Percentiles rank a stretch among this genome's conserved stretches.
phyloP scores from a whole-genome alignment of 495 filamentous ascomycete genomes.

The Rostrohypoxylon terebratum region DNA sequence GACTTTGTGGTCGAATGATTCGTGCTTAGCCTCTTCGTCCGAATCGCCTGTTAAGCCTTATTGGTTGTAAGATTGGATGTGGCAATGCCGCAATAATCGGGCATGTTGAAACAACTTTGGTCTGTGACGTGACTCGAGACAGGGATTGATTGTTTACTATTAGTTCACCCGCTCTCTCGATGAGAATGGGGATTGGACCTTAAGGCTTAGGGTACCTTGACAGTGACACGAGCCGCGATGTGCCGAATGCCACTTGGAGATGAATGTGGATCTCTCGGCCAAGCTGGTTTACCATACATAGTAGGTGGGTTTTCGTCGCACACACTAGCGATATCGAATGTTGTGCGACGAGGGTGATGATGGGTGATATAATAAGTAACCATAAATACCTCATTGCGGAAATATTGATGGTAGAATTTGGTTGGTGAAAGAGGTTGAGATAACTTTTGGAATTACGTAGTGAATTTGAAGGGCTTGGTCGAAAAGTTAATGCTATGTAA shows the following conservation, averaged over 20 bases:
- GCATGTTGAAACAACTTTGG: background rate
- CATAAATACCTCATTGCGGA: background rate
- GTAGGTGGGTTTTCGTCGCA: background rate
- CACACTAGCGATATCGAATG: background rate
- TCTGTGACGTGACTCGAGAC: background rate
- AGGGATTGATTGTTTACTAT: background rate
- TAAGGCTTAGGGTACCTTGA: conserved; percentile 11
- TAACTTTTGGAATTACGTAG: background rate
- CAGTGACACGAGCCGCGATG: background rate
- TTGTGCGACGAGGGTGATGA: background rate
- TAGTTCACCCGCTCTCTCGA: background rate
- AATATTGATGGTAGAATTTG: background rate
- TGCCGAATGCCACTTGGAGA: background rate
- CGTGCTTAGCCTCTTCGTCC: background rate
- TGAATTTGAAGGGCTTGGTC: background rate
- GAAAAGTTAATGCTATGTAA: background rate
- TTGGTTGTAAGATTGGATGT: background rate
- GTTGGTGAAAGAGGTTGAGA: conserved; percentile 5
- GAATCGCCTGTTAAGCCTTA: background rate
- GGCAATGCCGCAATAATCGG: background rate
- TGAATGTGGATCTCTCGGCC: background rate
- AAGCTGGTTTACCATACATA: background rate
- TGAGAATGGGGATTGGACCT: too few species aligned
- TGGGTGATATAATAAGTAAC: background rate
- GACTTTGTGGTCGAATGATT: conserved; percentile 9